Evolutionary conservation across 2,329 filamentous ascomycete species (phyloP).

Genomic region (Paracamarosporium sp.): DNA sequence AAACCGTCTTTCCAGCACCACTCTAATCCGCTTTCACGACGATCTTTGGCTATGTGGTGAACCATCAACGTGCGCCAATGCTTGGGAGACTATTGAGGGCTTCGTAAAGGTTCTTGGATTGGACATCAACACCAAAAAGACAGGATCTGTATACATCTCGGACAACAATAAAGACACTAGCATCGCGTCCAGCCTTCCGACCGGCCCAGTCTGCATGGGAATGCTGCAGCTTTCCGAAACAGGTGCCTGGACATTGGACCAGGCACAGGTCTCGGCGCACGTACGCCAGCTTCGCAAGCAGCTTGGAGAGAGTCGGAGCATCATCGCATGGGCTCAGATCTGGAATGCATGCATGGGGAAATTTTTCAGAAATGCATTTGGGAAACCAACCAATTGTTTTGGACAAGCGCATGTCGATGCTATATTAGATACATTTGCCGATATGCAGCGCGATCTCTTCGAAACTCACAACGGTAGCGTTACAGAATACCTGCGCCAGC

Average conservation of each 20-base stretch:
- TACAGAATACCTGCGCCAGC: constrained; percentile 46
- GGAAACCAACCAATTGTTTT: constrained; percentile 56
- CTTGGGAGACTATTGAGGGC: constrained; percentile 50
- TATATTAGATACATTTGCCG: constrained; percentile 55
- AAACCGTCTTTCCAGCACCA: constrained; percentile 47
- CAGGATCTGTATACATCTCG: constrained; percentile 36
- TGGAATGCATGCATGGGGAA: constrained; percentile 59
- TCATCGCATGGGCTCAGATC: constrained; percentile 30
- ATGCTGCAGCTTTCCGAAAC: constrained; percentile 17
- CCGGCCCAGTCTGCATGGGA: constrained; percentile 17
- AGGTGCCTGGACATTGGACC: constrained; percentile 19
- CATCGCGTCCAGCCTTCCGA: constrained; percentile 11
- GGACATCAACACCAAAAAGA: constrained; percentile 49
- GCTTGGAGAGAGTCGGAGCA: constrained; percentile 15
- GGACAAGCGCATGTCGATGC: constrained; percentile 56
- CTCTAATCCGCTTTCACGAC: constrained; percentile 54
- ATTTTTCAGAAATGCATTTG: constrained; percentile 60
- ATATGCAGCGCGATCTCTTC: constrained; percentile 56
- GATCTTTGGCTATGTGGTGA: constrained; percentile 55
- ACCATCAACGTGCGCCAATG: constrained; percentile 41
- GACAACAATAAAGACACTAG: background rate
- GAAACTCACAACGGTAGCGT: constrained; percentile 20
- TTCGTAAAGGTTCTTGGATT: constrained; percentile 52
- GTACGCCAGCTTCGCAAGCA: constrained; percentile 18
- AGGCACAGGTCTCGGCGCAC: constrained; percentile 17